phyloP scores from a whole-genome alignment of 495 filamentous ascomycete genomes.

The Hypoxylon perforatum region DNA sequence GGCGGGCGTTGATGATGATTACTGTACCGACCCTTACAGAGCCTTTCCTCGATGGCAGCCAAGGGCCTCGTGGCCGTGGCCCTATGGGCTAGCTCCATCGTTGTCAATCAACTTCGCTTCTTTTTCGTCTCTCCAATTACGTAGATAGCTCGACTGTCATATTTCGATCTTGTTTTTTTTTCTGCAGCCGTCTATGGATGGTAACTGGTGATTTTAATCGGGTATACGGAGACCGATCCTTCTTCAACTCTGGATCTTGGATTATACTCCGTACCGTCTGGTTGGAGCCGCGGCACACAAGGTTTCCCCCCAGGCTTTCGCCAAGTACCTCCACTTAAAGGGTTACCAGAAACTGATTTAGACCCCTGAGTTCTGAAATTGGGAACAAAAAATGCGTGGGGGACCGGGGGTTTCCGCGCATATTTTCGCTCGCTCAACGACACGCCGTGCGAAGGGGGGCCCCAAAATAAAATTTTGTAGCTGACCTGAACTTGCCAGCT shows the following conservation, averaged over 20 bases:
- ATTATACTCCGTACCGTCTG: constrained; percentile 29
- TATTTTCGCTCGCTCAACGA: background rate
- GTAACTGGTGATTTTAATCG: constrained; percentile 21
- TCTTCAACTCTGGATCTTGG: constrained; percentile 14
- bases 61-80: constrained; percentile 29
- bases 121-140: background rate
- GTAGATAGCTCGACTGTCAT: constrained; percentile 15
- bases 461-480: too few relatives aligned
- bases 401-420: constrained; percentile 22
- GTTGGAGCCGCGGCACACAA: constrained; percentile 19
- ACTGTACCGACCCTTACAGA: constrained; percentile 26
- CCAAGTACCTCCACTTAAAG: constrained; percentile 20
- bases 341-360: background rate
- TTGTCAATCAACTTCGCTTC: background rate
- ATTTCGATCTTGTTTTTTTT: constrained; percentile 1
- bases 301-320: constrained; percentile 7
- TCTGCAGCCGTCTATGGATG: constrained; percentile 1
- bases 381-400: constrained; percentile 21
- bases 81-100: constrained; percentile 26
- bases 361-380: constrained; percentile 21
- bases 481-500: too few relatives aligned
- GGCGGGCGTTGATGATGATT: constrained; percentile 22
- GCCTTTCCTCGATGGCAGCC: constrained; percentile 15
- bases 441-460: background rate
- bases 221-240: constrained; percentile 10